Evolutionary conservation across 1,284 basidiomycete genomes (phyloP), one percentile per base, ranked within the genome.

Genomic region (Rhizoctonia solani): DNA sequence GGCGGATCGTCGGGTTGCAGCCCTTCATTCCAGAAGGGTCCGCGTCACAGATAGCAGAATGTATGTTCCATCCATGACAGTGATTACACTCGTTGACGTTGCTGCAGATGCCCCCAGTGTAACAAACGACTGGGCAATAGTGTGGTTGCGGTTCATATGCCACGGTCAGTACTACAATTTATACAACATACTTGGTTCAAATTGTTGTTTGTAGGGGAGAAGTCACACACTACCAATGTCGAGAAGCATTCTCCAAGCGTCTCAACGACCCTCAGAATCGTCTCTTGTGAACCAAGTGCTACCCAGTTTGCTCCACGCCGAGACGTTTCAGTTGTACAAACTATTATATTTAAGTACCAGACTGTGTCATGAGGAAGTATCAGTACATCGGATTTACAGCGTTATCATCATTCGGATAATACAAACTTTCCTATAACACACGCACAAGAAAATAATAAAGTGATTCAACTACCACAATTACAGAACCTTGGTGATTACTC

Each of bases 61-160:
- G 92, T 97, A 72, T 74, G 85, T 80, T 52, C 49, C 5, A 54
- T 56, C 37, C 70, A 14, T 27, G 42, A 42, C 23, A 44, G 11
- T 16, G 42, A 14, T 32, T 34, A 16, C 23, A 23, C 39, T 52
- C 27, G 39, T 68, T 69, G 47, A 58, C 41, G 47, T n/a, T 54
- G n/a, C 54, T 39, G 65, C 70, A 96, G 94, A 77, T 98, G 97
- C 74, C 94, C 94, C 0, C 90, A 94, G 74, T 99, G 96, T 76
- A 90, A 95, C 75, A 98, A 98, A 74, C 85, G 95, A 21, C 80
- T 99, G 29, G 97, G 97, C 0, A 90, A 89, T 72, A 95, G 92
- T 69, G 95, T 97, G 41, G 94, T 99, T 72, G 93, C 95, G 0
- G 93, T 98, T 0, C 95, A 96, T 80, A 82, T 88, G 16, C 95